These are phyloP conservation scores for Delonix regia DNA, from an alignment of 306 rosid species.

Conservation along the genomic window DNA sequence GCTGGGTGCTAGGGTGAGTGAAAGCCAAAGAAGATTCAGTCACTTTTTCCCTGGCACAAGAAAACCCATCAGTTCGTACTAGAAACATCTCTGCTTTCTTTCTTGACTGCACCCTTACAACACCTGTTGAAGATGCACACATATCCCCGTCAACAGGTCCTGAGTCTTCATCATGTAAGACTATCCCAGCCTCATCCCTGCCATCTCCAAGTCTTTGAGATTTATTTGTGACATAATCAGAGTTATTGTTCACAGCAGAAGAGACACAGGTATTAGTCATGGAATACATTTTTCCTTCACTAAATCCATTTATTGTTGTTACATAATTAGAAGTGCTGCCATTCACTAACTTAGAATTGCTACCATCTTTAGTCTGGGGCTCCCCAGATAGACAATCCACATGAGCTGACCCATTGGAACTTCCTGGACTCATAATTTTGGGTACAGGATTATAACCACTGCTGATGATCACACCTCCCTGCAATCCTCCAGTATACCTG, in stretches of 20 bases:
- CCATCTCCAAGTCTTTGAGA: conserved; percentile 41
- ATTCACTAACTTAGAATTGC: conserved; percentile 41
- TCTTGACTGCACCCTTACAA: conserved; percentile 97
- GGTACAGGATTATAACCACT: conserved; percentile 38
- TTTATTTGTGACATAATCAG: conserved; percentile 42
- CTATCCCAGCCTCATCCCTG: conserved; percentile 45
- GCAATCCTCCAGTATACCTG: conserved; percentile 33
- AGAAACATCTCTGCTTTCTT: conserved; percentile 98
- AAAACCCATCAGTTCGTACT: conserved; percentile 96
- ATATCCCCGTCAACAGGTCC: conserved; percentile 72
- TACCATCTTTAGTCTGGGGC: conserved; percentile 39
- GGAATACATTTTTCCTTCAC: conserved; percentile 43
- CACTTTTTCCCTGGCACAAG: conserved; percentile 96
- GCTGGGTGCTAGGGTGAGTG: conserved; percentile 97
- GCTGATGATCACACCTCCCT: conserved; percentile 32
- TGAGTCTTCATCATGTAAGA: conserved; percentile 53
- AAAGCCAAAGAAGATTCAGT: conserved; percentile 97
- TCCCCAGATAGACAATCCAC: conserved; percentile 45
- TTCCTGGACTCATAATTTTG: conserved; percentile 45
- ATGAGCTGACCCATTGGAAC: conserved; percentile 43
- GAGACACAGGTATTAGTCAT: conserved; percentile 35
- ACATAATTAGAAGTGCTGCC: conserved; percentile 47
- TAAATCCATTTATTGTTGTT: conserved; percentile 48
- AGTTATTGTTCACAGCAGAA: conserved; percentile 31
- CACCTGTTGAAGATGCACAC: conserved; percentile 99